Evolutionary conservation across 805 yeast species (phyloP), one percentile per base, ranked within the genome.

Genomic region (Isabelozyma gotoi): DNA sequence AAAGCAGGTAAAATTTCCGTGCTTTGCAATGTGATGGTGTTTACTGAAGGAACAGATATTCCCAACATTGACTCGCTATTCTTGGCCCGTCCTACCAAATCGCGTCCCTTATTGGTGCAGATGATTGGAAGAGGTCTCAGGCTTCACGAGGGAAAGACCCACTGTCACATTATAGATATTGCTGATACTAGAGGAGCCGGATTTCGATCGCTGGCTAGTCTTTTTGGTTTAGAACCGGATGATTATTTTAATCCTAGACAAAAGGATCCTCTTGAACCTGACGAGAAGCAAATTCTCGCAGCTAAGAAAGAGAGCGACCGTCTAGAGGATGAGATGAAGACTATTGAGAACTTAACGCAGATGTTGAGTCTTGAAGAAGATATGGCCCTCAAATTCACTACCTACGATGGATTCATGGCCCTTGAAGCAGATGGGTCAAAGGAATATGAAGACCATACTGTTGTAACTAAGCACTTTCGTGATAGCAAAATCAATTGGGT

Each of bases 1-100:
- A 76, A 73, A 47, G 52, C 64, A 0, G 90, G 94, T 0, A 57
- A 73, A 12, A 71, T 88, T 15, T 80, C 84, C 4, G 95, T 92
- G 0, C 63, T 91, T 21, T 76, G 94, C 67, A 92, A 92, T 57
- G 94, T 96, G 59, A 88, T 86, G 14, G 88, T 91, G 5, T 84
- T 92, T 53, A 91, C 96, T 0, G 98, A 91, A 60, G 98, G 98
- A 0, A 89, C 97, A 0, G 97, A 91, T 65, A 82, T 92, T 15
- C 97, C 97, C 2, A 82, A 82, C 47, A 85, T 90, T 44, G 97
- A 91, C 56, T 82, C 89, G 21, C 68, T 91, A 10, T 70, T 91
- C 20, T 62, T 91, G 24, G 86, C 88, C 3, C 67, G 97, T 27
- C 96, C 97, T 1, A 87, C 97, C 0, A 75, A 74, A 45, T 90